Evolutionary conservation across 2,329 filamentous ascomycete species (phyloP), one percentile per base, ranked within the genome.

Genomic region (Curvularia spicifera): DNA sequence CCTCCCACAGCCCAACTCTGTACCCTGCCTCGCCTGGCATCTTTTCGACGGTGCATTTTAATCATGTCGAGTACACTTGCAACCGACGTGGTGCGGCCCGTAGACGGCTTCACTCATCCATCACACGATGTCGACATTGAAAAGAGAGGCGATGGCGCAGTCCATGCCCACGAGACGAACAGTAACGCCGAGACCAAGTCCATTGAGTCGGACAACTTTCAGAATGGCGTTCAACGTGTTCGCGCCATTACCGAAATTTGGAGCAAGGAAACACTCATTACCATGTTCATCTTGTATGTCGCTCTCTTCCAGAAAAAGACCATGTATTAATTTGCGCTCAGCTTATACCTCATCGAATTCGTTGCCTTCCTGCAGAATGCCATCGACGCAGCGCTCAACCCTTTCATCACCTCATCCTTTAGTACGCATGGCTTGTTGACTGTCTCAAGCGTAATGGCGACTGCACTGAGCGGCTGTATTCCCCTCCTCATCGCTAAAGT

Each of bases 271-370:
- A 72, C 74, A 1, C 64, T 80, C 15, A 70, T 74, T n/a, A 57
- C 62, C 39, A 76, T 76, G 58, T 79, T 78, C 53, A 64, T 71
- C 43, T 68, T 77, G 78, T 80, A 61, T 63, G 75, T 63, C 5
- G 9, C 39, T 26, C 22, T 42, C 10, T 1, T n/a, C n/a, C n/a
- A 4, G 29, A 15, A 7, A 12, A 7, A 8, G 12, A 22, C 6
- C 3, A 33, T 10, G 4, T 47, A 28, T 20, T 50, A 13, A 33
- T 29, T 22, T 8, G 37, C 44, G 6, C 31, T 12, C 49, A 81
- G 79, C 35, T 76, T 84, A 42, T 83, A 79, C 61, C 59, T 82
- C 2, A 77, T 82, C 60, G 78, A 79, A 44, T 80, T 84, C 54
- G 78, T 81, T 64, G 83, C 84, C 45, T 81, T 78, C 28, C 67